Evolutionary conservation across 768 basidiomycete species (phyloP).

Genomic region (Amanita polypyramis): DNA sequence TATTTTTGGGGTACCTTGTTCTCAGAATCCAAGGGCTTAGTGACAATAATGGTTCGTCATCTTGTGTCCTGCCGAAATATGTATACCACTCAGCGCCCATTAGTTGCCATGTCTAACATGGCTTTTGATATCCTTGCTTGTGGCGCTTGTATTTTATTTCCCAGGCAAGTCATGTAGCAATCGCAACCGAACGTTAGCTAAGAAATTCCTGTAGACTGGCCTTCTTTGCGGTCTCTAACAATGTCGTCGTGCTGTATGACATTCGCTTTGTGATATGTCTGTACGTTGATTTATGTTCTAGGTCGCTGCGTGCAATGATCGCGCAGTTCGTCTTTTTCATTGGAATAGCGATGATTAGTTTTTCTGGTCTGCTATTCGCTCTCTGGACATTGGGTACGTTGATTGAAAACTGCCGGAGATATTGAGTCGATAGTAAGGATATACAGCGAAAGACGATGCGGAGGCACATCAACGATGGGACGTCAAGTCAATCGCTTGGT

Average conservation of each 20-base stretch:
- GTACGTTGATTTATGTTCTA: constrained; percentile 16
- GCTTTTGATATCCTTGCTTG: constrained; percentile 82
- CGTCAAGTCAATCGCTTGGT: constrained; percentile 57
- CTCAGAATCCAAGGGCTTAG: constrained; percentile 57
- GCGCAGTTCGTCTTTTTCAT: constrained; percentile 74
- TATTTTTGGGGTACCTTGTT: constrained; percentile 59
- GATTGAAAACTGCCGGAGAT: not conserved
- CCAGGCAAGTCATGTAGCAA: constrained; percentile 36
- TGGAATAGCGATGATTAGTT: constrained; percentile 64
- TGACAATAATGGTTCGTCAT: constrained; percentile 35
- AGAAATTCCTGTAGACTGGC: constrained; percentile 37
- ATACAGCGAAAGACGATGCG: constrained; percentile 20
- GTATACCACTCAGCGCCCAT: not conserved
- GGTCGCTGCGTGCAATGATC: constrained; percentile 76
- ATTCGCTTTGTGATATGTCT: not conserved
- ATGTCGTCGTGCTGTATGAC: constrained; percentile 66
- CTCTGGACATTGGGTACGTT: constrained; percentile 34
- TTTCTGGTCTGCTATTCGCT: constrained; percentile 61
- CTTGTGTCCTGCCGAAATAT: constrained; percentile 7
- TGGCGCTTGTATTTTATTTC: constrained; percentile 78
- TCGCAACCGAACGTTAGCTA: not conserved
- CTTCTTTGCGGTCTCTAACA: constrained; percentile 73
- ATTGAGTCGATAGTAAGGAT: not conserved
- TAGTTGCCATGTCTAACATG: constrained; percentile 42
- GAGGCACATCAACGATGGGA: constrained; percentile 20